Evolutionary conservation across 805 yeast genomes (phyloP).

Genomic region (Candida alai): DNA sequence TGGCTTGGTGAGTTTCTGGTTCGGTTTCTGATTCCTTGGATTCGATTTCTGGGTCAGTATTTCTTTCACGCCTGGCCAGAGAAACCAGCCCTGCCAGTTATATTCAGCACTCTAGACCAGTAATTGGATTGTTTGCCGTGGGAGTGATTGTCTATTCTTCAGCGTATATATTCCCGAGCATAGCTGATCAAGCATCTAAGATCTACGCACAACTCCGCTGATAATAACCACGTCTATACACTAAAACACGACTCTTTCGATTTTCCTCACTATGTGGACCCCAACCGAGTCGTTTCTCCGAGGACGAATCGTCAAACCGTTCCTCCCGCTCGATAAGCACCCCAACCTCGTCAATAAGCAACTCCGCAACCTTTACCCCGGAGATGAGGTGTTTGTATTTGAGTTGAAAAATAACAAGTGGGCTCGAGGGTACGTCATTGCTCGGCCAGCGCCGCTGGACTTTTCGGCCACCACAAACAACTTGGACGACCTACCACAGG

Average conservation of each 20-base stretch:
- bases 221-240: conserved; percentile 1
- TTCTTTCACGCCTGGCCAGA: too few relatives aligned
- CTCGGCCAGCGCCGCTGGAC: conserved; percentile 68
- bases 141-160: too few relatives aligned
- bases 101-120: too few relatives aligned
- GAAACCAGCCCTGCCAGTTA: too few relatives aligned
- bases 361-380: conserved; percentile 59
- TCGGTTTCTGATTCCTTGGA: too few relatives aligned
- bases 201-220: neutral
- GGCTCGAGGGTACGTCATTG: conserved; percentile 75
- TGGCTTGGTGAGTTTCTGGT: too few relatives aligned
- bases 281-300: conserved; percentile 34
- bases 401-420: conserved; percentile 60
- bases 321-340: conserved; percentile 40
- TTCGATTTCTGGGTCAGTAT: too few relatives aligned
- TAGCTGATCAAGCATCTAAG: neutral
- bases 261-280: conserved; percentile 40
- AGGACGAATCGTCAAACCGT: conserved; percentile 37
- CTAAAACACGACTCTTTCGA: neutral
- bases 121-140: too few relatives aligned
- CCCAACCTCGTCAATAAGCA: conserved; percentile 34
- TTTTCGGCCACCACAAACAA: conserved; percentile 58
- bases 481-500: conserved; percentile 60
- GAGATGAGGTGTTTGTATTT: conserved; percentile 74
- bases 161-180: too few relatives aligned